Evolutionary conservation across 495 filamentous ascomycete species (phyloP).

Genomic region (Penicillium verhagenii): DNA sequence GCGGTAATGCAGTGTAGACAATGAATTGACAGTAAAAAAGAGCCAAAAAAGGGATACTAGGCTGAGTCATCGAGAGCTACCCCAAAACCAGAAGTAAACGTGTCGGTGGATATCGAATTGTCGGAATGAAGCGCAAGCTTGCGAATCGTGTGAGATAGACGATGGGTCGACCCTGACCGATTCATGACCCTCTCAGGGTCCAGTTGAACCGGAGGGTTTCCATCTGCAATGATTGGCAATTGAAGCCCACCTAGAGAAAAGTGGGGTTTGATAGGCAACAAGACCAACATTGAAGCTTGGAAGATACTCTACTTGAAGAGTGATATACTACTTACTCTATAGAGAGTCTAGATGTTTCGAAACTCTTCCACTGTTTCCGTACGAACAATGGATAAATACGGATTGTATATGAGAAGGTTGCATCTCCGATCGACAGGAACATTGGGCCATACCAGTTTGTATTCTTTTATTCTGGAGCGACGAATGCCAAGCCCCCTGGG

Average conservation of each 20-base stretch:
- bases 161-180: slow-evolving; percentile 9
- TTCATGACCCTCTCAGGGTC: slow-evolving; percentile 17
- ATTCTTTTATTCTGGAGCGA: slow-evolving; percentile 21
- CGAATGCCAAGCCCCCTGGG: slow-evolving; percentile 32
- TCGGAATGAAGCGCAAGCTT: slow-evolving; percentile 19
- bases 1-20: too few relatives aligned
- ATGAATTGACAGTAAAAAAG: too few relatives aligned
- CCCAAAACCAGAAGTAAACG: slow-evolving; percentile 2
- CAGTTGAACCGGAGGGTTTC: slow-evolving; percentile 11
- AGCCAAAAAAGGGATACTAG: background rate
- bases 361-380: too few relatives aligned
- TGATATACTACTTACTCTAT: too few relatives aligned
- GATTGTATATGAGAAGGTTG: background rate
- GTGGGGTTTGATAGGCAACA: background rate
- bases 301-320: too few relatives aligned
- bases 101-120: slow-evolving; percentile 9
- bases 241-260: background rate
- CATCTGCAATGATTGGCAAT: slow-evolving; percentile 12
- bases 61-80: slow-evolving; percentile 2
- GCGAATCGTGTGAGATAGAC: slow-evolving; percentile 10
- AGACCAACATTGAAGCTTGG: too few relatives aligned
- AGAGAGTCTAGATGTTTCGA: too few relatives aligned
- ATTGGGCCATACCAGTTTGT: slow-evolving; percentile 19
- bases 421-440: slow-evolving; percentile 21
- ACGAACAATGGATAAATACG: too few relatives aligned